Conservation (phyloP, 179 eudicot genomes). For the Beta lomatogona region DNA sequence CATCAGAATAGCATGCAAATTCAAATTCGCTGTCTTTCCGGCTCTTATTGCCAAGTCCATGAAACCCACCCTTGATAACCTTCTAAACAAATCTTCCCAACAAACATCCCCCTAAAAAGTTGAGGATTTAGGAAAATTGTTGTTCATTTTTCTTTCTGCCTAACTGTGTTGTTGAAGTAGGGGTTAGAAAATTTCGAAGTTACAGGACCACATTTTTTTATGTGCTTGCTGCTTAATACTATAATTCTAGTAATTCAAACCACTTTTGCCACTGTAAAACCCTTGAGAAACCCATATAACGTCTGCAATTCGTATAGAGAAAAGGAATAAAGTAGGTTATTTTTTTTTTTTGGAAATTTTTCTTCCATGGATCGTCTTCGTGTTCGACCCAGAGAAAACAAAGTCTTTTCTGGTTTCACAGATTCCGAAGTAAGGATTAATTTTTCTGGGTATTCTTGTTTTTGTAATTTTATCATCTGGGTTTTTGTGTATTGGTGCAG, state of each 20-base stretch:
- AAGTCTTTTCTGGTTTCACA: slow-evolving; percentile 57
- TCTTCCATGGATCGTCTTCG: slow-evolving; percentile 64
- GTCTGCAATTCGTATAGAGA: background rate
- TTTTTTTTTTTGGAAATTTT: background rate
- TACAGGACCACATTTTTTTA: background rate
- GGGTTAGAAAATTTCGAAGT: no score
- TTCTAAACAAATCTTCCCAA: background rate
- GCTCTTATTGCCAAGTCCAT: background rate
- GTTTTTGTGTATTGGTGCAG: slow-evolving; percentile 1
- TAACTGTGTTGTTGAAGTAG: no score
- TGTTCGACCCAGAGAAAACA: slow-evolving; percentile 57
- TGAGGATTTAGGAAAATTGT: background rate
- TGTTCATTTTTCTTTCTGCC: background rate
- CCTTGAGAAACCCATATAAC: slow-evolving; percentile 5
- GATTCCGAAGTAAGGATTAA: slow-evolving; percentile 51
- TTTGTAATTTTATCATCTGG: slow-evolving; percentile 14
- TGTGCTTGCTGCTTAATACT: background rate
- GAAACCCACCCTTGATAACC: background rate
- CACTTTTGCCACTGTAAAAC: slow-evolving; percentile 7
- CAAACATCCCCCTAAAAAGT: background rate
- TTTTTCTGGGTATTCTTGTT: slow-evolving; percentile 4
- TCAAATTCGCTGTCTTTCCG: background rate
- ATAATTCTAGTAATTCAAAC: background rate
- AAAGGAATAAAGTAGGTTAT: slow-evolving; percentile 21
- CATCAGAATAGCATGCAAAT: background rate